Percentiles rank a stretch among this genome's conserved stretches.
phyloP scores from a whole-genome alignment of 371 early-diverging fungal species.

The Funneliformis caledonium region DNA sequence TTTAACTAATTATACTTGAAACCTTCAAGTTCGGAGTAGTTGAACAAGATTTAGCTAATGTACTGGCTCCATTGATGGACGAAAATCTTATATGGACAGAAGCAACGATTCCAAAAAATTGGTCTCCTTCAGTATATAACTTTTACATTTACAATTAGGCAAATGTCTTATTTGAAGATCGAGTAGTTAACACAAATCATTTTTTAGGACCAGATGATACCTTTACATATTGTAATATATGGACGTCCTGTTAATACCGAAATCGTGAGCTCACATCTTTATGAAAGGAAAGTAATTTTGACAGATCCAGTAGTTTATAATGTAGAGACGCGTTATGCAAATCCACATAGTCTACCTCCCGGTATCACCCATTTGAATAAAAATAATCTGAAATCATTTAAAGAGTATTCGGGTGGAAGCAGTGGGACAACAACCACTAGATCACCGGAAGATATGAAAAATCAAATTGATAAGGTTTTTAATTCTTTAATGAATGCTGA shows the following conservation, averaged over 20 bases:
- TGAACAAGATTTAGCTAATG: slow-evolving; percentile 46
- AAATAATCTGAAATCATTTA: not conserved
- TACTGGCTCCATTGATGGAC: slow-evolving; percentile 48
- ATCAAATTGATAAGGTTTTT: slow-evolving; percentile 64
- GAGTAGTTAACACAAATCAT: not conserved
- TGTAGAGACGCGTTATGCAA: slow-evolving; percentile 42
- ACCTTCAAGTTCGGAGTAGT: slow-evolving; percentile 46
- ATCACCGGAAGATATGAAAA: slow-evolving; percentile 51
- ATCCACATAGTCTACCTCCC: slow-evolving; percentile 45
- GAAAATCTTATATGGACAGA: slow-evolving; percentile 50
- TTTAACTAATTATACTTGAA: not conserved
- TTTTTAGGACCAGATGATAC: slow-evolving; percentile 46
- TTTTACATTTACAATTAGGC: not conserved
- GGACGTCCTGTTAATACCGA: slow-evolving; percentile 42
- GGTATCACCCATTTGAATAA: slow-evolving; percentile 30
- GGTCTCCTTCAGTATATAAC: not conserved
- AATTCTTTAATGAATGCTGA: slow-evolving; percentile 57
- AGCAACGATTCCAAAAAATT: slow-evolving; percentile 44
- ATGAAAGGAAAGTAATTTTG: slow-evolving; percentile 43
- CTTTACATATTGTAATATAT: slow-evolving; percentile 46
- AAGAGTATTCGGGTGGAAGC: slow-evolving; percentile 41
- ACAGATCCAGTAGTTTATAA: slow-evolving; percentile 47
- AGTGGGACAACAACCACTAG: slow-evolving; percentile 38
- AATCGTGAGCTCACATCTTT: slow-evolving; percentile 44
- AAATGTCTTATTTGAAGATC: not conserved